A percentile compares a stretch with the other conserved stretches of the same genome.
Evolutionary conservation across 2,329 filamentous ascomycete species (phyloP).

Genomic region (Onygenales sp.): DNA sequence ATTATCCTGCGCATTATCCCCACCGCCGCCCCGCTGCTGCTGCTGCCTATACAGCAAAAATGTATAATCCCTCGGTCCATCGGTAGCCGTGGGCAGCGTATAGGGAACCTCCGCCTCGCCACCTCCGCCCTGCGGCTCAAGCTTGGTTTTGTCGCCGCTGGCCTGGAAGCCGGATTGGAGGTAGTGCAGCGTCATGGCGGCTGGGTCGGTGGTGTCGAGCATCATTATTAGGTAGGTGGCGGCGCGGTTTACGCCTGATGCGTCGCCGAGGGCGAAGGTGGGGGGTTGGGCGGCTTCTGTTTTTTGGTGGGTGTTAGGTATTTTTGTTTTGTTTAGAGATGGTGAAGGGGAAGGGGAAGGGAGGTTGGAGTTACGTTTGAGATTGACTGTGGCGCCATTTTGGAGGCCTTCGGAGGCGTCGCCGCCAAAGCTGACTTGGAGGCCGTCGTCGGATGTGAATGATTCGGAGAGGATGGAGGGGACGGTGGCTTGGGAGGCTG

Average conservation of each 20-base stretch:
- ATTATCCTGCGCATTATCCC: neutral
- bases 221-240: conserved; percentile 7
- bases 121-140: conserved; percentile 1
- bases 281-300: conserved; percentile 3
- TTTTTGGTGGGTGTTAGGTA: neutral
- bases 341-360: neutral
- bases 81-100: conserved; percentile 1
- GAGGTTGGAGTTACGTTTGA: conserved; percentile 1
- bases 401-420: conserved; percentile 10
- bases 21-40: neutral
- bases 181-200: conserved; percentile 4
- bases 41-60: conserved; percentile 7
- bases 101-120: conserved; percentile 3
- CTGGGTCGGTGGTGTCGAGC: conserved; percentile 7
- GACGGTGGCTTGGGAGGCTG: conserved; percentile 3
- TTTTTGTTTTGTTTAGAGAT: neutral
- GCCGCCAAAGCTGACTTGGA: conserved; percentile 8
- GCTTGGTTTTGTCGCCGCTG: conserved; percentile 8
- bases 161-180: conserved; percentile 7
- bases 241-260: conserved; percentile 7
- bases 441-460: conserved; percentile 1
- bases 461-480: conserved; percentile 2
- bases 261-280: conserved; percentile 7
- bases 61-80: conserved; percentile 6
- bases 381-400: conserved; percentile 2